Percentiles rank a stretch among this genome's conserved stretches.
Evolutionary conservation across 768 basidiomycete genomes (phyloP).

Genomic region (Leucocoprinus leucothites): DNA sequence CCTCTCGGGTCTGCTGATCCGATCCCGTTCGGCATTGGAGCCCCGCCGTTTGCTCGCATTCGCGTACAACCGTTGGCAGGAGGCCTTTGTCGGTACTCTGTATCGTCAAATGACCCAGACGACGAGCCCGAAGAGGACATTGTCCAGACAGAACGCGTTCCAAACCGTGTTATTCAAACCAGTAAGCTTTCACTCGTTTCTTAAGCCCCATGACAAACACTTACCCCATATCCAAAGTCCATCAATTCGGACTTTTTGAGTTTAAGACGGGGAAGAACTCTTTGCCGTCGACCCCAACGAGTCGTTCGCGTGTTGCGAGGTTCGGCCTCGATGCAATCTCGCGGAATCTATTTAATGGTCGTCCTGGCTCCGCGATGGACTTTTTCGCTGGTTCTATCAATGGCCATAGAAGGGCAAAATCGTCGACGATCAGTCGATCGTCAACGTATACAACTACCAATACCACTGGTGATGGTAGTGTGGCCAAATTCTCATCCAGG

Average conservation of each 20-base stretch:
- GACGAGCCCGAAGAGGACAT: constrained; percentile 83
- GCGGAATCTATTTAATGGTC: constrained; percentile 77
- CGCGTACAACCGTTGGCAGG: constrained; percentile 83
- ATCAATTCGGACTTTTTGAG: constrained; percentile 87
- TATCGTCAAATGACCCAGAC: constrained; percentile 68
- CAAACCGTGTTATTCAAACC: constrained; percentile 73
- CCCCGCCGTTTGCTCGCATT: constrained; percentile 76
- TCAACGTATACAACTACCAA: constrained; percentile 71
- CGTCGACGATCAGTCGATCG: constrained; percentile 61
- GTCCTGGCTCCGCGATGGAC: constrained; percentile 63
- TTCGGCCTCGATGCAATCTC: constrained; percentile 90
- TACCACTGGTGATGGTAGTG: constrained; percentile 61
- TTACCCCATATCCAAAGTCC: constrained; percentile 44
- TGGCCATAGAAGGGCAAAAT: constrained; percentile 66
- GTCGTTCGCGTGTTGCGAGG: constrained; percentile 76
- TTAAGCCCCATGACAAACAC: constrained; percentile 4
- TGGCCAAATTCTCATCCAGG: constrained; percentile 70
- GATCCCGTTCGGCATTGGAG: constrained; percentile 68
- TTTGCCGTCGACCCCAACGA: constrained; percentile 82
- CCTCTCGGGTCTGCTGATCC: constrained; percentile 70
- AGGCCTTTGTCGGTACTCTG: constrained; percentile 75
- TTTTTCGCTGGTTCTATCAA: constrained; percentile 74
- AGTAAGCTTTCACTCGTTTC: constrained; percentile 46
- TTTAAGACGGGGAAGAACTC: constrained; percentile 75
- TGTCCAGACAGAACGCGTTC: constrained; percentile 72